Evolutionary conservation across 257 asterid species (phyloP).

Genomic region (Misopates orontium): DNA sequence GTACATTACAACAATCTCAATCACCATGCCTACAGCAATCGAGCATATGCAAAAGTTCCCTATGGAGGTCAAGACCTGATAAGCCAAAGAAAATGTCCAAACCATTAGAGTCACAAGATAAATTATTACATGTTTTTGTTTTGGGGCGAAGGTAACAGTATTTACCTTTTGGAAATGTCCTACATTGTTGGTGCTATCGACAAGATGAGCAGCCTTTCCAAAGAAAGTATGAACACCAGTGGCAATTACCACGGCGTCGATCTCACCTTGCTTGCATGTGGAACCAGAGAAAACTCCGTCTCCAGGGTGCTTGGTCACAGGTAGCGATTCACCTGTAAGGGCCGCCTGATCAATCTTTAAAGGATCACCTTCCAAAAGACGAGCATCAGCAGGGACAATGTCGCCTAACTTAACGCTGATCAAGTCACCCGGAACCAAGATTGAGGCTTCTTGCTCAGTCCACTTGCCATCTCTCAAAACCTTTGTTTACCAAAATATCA

Average conservation of each 20-base stretch:
- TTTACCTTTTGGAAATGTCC: constrained; percentile 90
- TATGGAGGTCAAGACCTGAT: constrained; percentile 75
- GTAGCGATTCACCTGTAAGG: constrained; percentile 86
- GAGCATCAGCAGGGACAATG: constrained; percentile 89
- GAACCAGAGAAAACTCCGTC: constrained; percentile 86
- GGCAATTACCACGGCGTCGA: constrained; percentile 88
- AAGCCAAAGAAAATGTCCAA: not conserved
- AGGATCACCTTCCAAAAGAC: constrained; percentile 91
- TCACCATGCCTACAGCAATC: constrained; percentile 71
- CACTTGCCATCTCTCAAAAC: constrained; percentile 87
- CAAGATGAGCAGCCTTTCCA: constrained; percentile 97
- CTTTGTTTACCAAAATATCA: constrained; percentile 27
- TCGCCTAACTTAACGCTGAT: constrained; percentile 89
- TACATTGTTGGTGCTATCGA: constrained; percentile 87
- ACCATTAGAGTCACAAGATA: not conserved
- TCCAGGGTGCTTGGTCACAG: constrained; percentile 77
- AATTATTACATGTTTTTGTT: not conserved
- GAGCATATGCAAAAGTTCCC: constrained; percentile 95
- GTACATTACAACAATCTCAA: constrained; percentile 79
- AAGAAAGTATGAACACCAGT: constrained; percentile 96
- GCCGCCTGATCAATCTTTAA: constrained; percentile 87
- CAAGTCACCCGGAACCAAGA: constrained; percentile 89
- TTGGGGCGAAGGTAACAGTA: not conserved
- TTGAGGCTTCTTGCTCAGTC: constrained; percentile 77
- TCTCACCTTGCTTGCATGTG: constrained; percentile 91